Base-by-base conservation (phyloP, 2,329 filamentous ascomycete species). In the Pseudopyricularia cyperi region DNA sequence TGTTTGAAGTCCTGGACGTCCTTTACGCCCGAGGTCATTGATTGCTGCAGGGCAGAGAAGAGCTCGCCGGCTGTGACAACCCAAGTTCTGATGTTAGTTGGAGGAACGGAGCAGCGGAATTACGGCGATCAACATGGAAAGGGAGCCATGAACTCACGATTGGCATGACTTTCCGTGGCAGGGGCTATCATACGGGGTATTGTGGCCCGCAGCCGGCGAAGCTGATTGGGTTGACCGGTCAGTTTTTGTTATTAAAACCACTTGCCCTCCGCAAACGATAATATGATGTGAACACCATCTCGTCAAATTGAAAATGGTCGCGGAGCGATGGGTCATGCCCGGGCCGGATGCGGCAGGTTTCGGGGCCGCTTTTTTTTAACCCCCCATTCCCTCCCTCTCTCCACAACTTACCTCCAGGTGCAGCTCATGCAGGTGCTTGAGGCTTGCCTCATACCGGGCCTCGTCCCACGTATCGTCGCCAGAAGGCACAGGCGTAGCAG, bases 1-100 rank as follows among this genome's bases (percentile, higher is more conserved):
- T 73, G 63, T 6, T 67, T 67, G 52, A 80, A 77, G 33, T 75
- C 70, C 24, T 71, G 68, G 35, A 83, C 68, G 58, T 81, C 75
- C 49, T 66, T 64, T 39, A 70, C 70, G 1, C 75, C 74, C 11
- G 67, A 65, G 11, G 62, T 64, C 7, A 79, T 66, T 1, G 77
- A 69, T 53, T 71, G 68, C 46, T 70, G 68, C 55, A 79, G 75
- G 22, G 68, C 65, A 12, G 63, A 59, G 58, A 74, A 76, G 49
- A 77, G 54, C 2, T 61, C 65, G 52, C 79, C 72, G 33, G 77
- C 80, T 83, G 53, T 46, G 47, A 34, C 52, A 9, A 49, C 1
- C 32, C 11, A 17, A 11, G 14, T 24, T 19, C n/a, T n/a, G 30
- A 9, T 9, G 9, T 49, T n/a, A 49, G 47, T 35, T 4, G 26